Evolutionary conservation across 306 rosid species (phyloP), one percentile per base, ranked within the genome.

Genomic region (Adenanthera pavonina): DNA sequence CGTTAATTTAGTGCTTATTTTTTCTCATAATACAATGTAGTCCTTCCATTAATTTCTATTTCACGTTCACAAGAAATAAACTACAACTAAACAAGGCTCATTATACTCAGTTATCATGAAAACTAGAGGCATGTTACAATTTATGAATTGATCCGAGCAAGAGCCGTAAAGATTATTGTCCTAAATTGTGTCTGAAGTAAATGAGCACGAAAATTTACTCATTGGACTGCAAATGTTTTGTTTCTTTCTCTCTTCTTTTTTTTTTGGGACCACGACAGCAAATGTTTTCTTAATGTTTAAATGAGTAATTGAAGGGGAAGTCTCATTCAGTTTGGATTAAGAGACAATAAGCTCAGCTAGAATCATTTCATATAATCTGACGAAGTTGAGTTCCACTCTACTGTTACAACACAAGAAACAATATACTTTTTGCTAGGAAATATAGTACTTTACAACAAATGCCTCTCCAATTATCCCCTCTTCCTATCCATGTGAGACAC

Each of bases 401-500:
- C 54, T 69, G 38, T 43, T 44, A 44, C 74, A 69, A 60, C 30
- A 30, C 41, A 61, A 61, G 34, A 33, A 61, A 69, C 54, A 44
- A 44, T 69, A 20, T 5, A 44, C 6, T 6, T 44, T 69, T 6
- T 5, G 15, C 41, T 20, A 20, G 6, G 9, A 12, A 46, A 30
- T 20, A 47, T 5, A 41, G 17, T 46, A 20, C 38, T 69, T 19
- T 20, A 44, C 54, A 69, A 43, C 3, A 40, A 47, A 46, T 46
- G 40, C 57, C 75, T 25, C 75, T 69, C 14, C 38, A 69, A 43
- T 6, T 20, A 69, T 11, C 14, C 19, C n/a, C 54, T 47, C 10
- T 69, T 25, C 38, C 40, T 46, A 20, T 47, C 17, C 6, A 69
- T 46, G 11, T 25, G 41, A 83, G 78, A 80, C 72, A 77, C 72